Evolutionary conservation across 2,329 filamentous ascomycete genomes (phyloP).

Genomic region (Alternaria tenuissima): DNA sequence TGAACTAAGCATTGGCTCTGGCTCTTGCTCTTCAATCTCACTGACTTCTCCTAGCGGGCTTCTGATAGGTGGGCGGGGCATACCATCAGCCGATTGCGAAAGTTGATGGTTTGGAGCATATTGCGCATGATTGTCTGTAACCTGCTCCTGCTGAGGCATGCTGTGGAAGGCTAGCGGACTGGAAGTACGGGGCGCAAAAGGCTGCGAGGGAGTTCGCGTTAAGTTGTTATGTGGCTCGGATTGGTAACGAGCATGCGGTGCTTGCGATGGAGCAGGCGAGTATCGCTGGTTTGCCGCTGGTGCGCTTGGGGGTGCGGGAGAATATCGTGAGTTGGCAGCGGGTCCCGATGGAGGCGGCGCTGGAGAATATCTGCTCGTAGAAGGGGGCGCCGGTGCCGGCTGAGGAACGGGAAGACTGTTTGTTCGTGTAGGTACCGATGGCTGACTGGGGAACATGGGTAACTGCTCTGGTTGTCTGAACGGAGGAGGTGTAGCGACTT

Average conservation of each 20-base stretch:
- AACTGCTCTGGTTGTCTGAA: slow-evolving; percentile 54
- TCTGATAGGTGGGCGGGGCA: slow-evolving; percentile 36
- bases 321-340: slow-evolving; percentile 44
- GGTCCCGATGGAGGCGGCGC: slow-evolving; percentile 45
- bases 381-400: slow-evolving; percentile 35
- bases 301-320: slow-evolving; percentile 45
- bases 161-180: slow-evolving; percentile 67
- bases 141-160: slow-evolving; percentile 36
- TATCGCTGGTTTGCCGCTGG: slow-evolving; percentile 51
- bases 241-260: slow-evolving; percentile 49
- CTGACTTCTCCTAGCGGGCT: slow-evolving; percentile 46
- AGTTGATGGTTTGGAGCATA: slow-evolving; percentile 32
- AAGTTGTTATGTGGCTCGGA: slow-evolving; percentile 46
- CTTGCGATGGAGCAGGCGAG: slow-evolving; percentile 48
- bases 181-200: slow-evolving; percentile 70
- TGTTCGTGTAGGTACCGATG: slow-evolving; percentile 40
- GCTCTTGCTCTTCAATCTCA: slow-evolving; percentile 42
- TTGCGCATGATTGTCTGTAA: slow-evolving; percentile 15
- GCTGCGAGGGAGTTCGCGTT: slow-evolving; percentile 54
- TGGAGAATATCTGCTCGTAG: slow-evolving; percentile 38
- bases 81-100: slow-evolving; percentile 39
- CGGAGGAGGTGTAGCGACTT: slow-evolving; percentile 33
- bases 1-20: slow-evolving; percentile 22
- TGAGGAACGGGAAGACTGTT: slow-evolving; percentile 45
- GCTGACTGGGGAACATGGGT: slow-evolving; percentile 47